Evolutionary conservation across 108 stramenopile species (phyloP), one percentile per base, ranked within the genome.

Genomic region (Bacterosira constricta): DNA sequence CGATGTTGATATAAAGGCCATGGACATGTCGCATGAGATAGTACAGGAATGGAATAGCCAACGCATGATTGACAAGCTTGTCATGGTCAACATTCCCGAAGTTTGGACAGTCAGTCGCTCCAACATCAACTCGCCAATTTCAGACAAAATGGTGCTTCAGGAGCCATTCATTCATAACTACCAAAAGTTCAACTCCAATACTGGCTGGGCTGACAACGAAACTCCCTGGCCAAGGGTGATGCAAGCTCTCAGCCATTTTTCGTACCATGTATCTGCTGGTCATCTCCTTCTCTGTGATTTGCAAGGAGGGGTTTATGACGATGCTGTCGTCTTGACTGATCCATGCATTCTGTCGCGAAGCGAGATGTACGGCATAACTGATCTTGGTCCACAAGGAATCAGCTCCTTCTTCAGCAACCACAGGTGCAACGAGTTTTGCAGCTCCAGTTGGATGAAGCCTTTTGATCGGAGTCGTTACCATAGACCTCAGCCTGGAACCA

Each of bases 171-270:
- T 85, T 44, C 5, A 38, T 20, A 63, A 83, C 46, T 86, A 77
- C 32, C 60, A 83, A 59, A 86, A 86, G 47, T 83, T 86, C 76
- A 86, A 86, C 53, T 75, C 71, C 8, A 86, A 86, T 53, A 63
- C 64, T 45, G 85, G 82, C 13, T 83, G 82, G 79, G 29, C 65
- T 13, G 81, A 75, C 27, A 64, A 67, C 30, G 23, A 30, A 4
- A 38, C 58, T 20, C 64, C 71, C 4, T 83, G 81, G 81, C 36
- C 69, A 35, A 47, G 75, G 13, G 82, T 78, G 20, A 77, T 80
- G 76, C 85, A 86, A 52, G 85, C 82, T 6, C 51, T 86, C 7
- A 61, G 55, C 11, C 85, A 83, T 56, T 86, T 69, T 45, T 69
- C 79, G 7, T 83, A 83, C 45, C 82, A 86, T 69, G 56, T 47